Conservation (phyloP, 2,329 filamentous ascomycete species). For the Allantophomopsis lycopodina region DNA sequence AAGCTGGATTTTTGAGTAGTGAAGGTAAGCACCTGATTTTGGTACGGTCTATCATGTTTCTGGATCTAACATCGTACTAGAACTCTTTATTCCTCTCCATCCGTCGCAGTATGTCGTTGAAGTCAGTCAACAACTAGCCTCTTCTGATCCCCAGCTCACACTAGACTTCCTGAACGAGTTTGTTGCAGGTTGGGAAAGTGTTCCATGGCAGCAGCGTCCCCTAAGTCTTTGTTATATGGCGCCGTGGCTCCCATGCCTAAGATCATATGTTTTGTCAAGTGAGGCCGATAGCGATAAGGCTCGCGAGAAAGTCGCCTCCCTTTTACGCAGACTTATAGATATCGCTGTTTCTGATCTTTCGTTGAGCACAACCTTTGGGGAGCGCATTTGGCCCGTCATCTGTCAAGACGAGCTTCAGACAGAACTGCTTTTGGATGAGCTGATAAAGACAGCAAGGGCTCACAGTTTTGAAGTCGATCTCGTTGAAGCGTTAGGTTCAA, state of each 20-base stretch:
- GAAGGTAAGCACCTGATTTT: constrained; percentile 30
- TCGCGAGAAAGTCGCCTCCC: constrained; percentile 46
- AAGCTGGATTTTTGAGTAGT: constrained; percentile 45
- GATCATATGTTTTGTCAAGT: constrained; percentile 41
- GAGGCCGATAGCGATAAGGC: constrained; percentile 53
- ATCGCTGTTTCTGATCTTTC: constrained; percentile 46
- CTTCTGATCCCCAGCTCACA: constrained; percentile 51
- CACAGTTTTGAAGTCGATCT: constrained; percentile 44
- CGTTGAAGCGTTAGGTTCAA: constrained; percentile 45
- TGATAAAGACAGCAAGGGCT: constrained; percentile 48
- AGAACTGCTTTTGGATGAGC: constrained; percentile 54
- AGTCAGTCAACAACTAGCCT: constrained; percentile 49
- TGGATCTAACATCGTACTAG: constrained; percentile 20
- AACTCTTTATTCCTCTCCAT: constrained; percentile 48
- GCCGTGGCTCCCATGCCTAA: constrained; percentile 50
- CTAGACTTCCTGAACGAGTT: constrained; percentile 61
- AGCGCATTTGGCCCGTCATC: constrained; percentile 51
- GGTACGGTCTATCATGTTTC: neutral
- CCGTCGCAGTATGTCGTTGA: constrained; percentile 50
- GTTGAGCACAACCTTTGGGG: constrained; percentile 46
- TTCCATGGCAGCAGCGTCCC: constrained; percentile 52
- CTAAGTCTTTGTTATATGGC: constrained; percentile 57
- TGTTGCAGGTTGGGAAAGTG: constrained; percentile 59
- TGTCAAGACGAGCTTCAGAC: constrained; percentile 50
- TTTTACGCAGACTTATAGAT: constrained; percentile 55